Conservation (phyloP, 1,139 yeast species). For the Pneumocystis canis region DNA sequence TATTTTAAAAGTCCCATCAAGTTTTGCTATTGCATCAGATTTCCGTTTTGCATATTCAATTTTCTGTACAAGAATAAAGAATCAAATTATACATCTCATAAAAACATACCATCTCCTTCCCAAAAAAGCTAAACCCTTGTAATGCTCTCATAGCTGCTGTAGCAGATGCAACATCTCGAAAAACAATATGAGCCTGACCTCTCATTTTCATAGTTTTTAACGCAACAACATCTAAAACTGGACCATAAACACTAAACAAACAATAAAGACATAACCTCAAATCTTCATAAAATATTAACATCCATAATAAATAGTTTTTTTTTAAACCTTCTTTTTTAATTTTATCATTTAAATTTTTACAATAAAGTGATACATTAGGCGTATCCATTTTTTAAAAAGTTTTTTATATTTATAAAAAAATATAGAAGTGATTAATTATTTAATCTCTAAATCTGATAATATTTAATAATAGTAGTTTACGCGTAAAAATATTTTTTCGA, state of each 20-base stretch:
- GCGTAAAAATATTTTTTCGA: background rate
- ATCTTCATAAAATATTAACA: conserved; percentile 17
- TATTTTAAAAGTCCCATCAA: conserved; percentile 21
- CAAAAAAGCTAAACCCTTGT: conserved; percentile 40
- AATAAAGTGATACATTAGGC: conserved; percentile 42
- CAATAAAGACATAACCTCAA: conserved; percentile 45
- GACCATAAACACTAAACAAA: conserved; percentile 54
- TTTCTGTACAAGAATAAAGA: conserved; percentile 5
- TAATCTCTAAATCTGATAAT: background rate
- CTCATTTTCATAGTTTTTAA: conserved; percentile 36
- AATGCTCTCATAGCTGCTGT: conserved; percentile 37
- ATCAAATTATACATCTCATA: too few species aligned
- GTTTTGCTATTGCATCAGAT: conserved; percentile 22
- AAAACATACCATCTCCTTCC: conserved; percentile 34
- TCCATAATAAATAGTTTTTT: background rate
- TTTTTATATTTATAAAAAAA: background rate
- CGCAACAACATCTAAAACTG: conserved; percentile 42
- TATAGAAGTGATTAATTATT: background rate
- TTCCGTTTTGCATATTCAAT: conserved; percentile 34
- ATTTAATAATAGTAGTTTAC: too few species aligned
- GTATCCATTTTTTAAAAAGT: conserved; percentile 11
- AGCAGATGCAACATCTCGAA: conserved; percentile 39
- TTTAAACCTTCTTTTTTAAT: conserved; percentile 28
- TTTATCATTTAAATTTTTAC: conserved; percentile 54
- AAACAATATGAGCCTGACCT: conserved; percentile 66